These are phyloP conservation scores for Rhexocercosporidium sp. DNA, from an alignment of 2,329 filamentous ascomycete species.

Conservation along the genomic window DNA sequence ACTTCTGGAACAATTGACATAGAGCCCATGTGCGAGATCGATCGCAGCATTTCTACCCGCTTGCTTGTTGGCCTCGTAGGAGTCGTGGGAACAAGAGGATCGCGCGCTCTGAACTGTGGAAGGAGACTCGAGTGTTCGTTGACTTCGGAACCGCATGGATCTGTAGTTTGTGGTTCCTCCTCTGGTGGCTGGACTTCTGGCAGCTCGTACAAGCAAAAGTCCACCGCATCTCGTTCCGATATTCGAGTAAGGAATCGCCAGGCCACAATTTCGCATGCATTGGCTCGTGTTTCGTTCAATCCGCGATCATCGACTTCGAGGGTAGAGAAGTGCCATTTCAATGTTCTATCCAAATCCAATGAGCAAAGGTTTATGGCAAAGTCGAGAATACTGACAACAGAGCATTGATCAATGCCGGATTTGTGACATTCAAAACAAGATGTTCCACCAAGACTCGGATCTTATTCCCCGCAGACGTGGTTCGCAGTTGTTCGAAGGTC, in stretches of 20 bases:
- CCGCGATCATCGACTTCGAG: conserved; percentile 65
- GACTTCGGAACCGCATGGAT: conserved; percentile 23
- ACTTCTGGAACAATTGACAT: conserved; percentile 47
- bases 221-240: conserved; percentile 74
- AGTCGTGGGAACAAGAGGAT: conserved; percentile 14
- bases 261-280: conserved; percentile 80
- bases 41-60: conserved; percentile 47
- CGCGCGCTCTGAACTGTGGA: conserved; percentile 37
- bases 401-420: conserved; percentile 74
- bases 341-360: conserved; percentile 55
- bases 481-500: conserved; percentile 76
- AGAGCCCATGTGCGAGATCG: conserved; percentile 56
- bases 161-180: conserved; percentile 6
- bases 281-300: conserved; percentile 70
- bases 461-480: conserved; percentile 65
- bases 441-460: conserved; percentile 66
- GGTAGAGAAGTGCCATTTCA: conserved; percentile 75
- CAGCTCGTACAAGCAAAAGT: conserved; percentile 76
- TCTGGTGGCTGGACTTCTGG: conserved; percentile 44
- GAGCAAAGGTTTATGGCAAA: not conserved
- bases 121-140: conserved; percentile 37
- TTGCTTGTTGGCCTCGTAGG: conserved; percentile 34
- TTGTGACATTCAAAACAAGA: conserved; percentile 65
- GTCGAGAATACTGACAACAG: conserved; percentile 62
- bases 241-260: conserved; percentile 77